phyloP scores from a whole-genome alignment of 2,329 filamentous ascomycete species.

The Rhytidhysteron rufulum region DNA sequence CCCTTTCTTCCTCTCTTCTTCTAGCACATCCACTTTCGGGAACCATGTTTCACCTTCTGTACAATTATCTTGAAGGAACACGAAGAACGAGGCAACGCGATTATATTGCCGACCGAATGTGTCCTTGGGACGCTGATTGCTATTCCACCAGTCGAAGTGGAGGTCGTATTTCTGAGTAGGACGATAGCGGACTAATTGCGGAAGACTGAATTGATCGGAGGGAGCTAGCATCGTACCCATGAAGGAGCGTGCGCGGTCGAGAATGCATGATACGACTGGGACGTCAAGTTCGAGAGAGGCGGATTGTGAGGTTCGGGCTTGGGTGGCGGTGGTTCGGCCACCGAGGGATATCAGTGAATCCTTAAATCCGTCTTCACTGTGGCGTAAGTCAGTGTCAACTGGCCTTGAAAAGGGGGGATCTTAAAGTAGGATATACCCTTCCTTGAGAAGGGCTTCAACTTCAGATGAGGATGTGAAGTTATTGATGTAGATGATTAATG shows the following conservation, averaged over 20 bases:
- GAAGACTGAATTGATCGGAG: constrained; percentile 17
- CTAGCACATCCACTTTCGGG: constrained; percentile 13
- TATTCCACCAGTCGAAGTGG: constrained; percentile 22
- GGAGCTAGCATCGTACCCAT: constrained; percentile 19
- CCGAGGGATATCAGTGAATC: constrained; percentile 17
- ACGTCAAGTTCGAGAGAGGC: constrained; percentile 15
- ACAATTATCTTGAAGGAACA: constrained; percentile 21
- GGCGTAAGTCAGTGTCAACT: neutral
- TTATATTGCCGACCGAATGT: constrained; percentile 14
- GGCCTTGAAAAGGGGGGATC: neutral
- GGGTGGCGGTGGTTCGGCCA: constrained; percentile 9
- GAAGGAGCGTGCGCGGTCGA: constrained; percentile 20
- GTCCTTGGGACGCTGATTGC: constrained; percentile 17
- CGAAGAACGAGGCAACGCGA: constrained; percentile 21
- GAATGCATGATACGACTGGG: constrained; percentile 20
- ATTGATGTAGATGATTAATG: constrained; percentile 25
- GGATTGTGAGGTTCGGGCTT: constrained; percentile 21
- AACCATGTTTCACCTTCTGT: constrained; percentile 22
- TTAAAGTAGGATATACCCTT: constrained; percentile 10
- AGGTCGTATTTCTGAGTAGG: constrained; percentile 20
- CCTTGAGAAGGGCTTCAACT: constrained; percentile 16
- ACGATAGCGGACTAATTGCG: constrained; percentile 23
- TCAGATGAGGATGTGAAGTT: constrained; percentile 20
- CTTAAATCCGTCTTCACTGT: constrained; percentile 15
- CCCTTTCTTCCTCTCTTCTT: constrained; percentile 1